phyloP scores from a whole-genome alignment of 1,139 yeast genomes.

The Pichia sp. region DNA sequence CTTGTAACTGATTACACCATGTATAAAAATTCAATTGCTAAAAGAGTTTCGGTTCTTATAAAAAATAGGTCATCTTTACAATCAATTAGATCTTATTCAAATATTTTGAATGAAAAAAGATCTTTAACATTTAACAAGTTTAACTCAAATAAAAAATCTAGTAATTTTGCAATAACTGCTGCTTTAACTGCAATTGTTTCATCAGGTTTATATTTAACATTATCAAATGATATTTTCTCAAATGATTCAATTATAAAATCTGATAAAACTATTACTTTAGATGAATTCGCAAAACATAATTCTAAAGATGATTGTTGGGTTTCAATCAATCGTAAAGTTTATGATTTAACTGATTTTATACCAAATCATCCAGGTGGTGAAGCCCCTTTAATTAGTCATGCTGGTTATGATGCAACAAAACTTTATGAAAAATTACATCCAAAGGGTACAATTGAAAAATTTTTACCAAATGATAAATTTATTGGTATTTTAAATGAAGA shows the following conservation, averaged over 20 bases:
- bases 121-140: no score
- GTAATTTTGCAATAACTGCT: constrained; percentile 15
- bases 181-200: constrained; percentile 3
- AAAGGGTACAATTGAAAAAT: constrained; percentile 41
- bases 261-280: constrained; percentile 23
- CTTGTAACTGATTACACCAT: no score
- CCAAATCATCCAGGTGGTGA: constrained; percentile 88
- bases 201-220: constrained; percentile 1
- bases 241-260: constrained; percentile 5
- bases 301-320: constrained; percentile 74
- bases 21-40: no score
- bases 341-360: constrained; percentile 75
- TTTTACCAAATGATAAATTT: constrained; percentile 31
- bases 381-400: constrained; percentile 63
- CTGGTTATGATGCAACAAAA: constrained; percentile 88
- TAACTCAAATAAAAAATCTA: no score
- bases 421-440: constrained; percentile 84
- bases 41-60: no score
- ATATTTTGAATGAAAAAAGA: no score
- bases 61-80: no score
- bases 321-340: constrained; percentile 73
- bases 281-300: constrained; percentile 62
- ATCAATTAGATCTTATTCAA: no score
- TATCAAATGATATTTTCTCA: neutral
- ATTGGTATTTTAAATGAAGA: constrained; percentile 32